These are phyloP conservation scores for Globisporangium paroecandrum DNA, from an alignment of 352 stramenopile species.

Conservation along the genomic window DNA sequence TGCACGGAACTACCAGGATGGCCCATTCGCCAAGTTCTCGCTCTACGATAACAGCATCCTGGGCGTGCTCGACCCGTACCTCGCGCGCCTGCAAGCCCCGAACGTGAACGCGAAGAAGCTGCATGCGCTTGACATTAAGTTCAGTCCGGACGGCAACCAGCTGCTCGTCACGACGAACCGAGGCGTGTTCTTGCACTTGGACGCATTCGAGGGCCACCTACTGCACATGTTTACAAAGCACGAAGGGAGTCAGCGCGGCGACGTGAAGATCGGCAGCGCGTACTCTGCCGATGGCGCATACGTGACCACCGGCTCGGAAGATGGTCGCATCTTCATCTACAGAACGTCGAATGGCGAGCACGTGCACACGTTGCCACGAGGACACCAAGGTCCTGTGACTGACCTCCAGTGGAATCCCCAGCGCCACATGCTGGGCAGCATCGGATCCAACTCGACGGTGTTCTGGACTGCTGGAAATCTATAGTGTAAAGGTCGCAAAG, in stretches of 20 bases:
- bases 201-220: slow-evolving; percentile 82
- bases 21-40: slow-evolving; percentile 86
- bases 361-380: slow-evolving; percentile 48
- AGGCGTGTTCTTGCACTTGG: slow-evolving; percentile 75
- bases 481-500: not conserved
- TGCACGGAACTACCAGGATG: slow-evolving; percentile 83
- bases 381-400: slow-evolving; percentile 58
- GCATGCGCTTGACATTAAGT: slow-evolving; percentile 76
- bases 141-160: slow-evolving; percentile 83
- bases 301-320: slow-evolving; percentile 64
- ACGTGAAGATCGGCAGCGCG: slow-evolving; percentile 50
- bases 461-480: slow-evolving; percentile 52
- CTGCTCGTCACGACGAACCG: slow-evolving; percentile 81
- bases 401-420: slow-evolving; percentile 84
- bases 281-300: slow-evolving; percentile 80
- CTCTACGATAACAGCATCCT: slow-evolving; percentile 76
- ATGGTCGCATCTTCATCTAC: slow-evolving; percentile 77
- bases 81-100: slow-evolving; percentile 47
- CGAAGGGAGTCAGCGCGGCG: slow-evolving; percentile 25
- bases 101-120: slow-evolving; percentile 58
- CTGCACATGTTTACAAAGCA: slow-evolving; percentile 72
- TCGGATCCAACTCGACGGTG: slow-evolving; percentile 69
- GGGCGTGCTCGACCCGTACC: slow-evolving; percentile 52
- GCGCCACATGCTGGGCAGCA: slow-evolving; percentile 71
- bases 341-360: slow-evolving; percentile 51